Evolutionary conservation across 2,329 filamentous ascomycete genomes (phyloP).

Genomic region (Colletotrichum sp.): DNA sequence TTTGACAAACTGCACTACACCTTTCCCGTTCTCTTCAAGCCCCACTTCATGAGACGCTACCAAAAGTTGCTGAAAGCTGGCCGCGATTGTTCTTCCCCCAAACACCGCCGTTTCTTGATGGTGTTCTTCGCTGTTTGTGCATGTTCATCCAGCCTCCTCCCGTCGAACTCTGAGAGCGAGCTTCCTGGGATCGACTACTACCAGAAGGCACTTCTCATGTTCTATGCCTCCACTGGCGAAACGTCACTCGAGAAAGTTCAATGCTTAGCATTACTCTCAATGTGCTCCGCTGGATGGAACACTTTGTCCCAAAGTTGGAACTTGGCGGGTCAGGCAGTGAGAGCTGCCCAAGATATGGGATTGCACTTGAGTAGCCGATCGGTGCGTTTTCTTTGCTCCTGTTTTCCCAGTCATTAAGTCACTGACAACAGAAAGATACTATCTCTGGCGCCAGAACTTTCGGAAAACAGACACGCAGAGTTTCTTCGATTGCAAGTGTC

Average conservation of each 20-base stretch:
- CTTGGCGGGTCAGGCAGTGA: slow-evolving; percentile 29
- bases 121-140: slow-evolving; percentile 34
- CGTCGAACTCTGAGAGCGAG: not conserved
- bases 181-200: slow-evolving; percentile 27
- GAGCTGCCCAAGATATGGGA: slow-evolving; percentile 29
- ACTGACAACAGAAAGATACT: not conserved
- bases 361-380: slow-evolving; percentile 20
- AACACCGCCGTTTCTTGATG: slow-evolving; percentile 26
- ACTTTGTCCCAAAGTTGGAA: slow-evolving; percentile 31
- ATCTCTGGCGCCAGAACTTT: not conserved
- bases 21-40: slow-evolving; percentile 29
- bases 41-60: slow-evolving; percentile 28
- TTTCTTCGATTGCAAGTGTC: slow-evolving; percentile 24
- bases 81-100: not conserved
- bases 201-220: slow-evolving; percentile 26
- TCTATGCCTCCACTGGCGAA: slow-evolving; percentile 28
- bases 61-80: slow-evolving; percentile 12
- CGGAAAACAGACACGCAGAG: slow-evolving; percentile 4
- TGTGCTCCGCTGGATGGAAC: slow-evolving; percentile 34
- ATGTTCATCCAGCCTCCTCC: slow-evolving; percentile 29
- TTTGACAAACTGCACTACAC: slow-evolving; percentile 33
- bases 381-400: not conserved
- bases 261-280: slow-evolving; percentile 30
- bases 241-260: slow-evolving; percentile 30
- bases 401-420: not conserved